Evolutionary conservation across 2,329 filamentous ascomycete species (phyloP).

Genomic region (Falciphora oryzae): DNA sequence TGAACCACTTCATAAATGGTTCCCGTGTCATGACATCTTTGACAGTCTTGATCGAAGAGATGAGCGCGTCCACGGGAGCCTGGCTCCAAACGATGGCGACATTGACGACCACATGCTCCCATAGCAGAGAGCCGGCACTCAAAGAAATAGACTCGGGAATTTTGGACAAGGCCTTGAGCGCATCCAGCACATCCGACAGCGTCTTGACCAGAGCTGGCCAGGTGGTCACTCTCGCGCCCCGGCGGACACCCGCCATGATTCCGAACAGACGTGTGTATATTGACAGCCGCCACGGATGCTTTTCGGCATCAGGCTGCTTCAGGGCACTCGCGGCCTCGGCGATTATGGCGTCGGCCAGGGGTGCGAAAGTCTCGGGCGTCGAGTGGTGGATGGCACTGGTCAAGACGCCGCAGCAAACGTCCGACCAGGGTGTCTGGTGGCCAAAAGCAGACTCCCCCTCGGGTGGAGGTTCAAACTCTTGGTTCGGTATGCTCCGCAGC

Average conservation of each 20-base stretch:
- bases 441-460: constrained; percentile 20
- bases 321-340: constrained; percentile 38
- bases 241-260: constrained; percentile 70
- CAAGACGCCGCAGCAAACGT: constrained; percentile 69
- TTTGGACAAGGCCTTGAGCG: constrained; percentile 44
- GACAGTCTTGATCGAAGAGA: constrained; percentile 62
- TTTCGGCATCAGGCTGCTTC: constrained; percentile 27
- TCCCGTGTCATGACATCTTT: constrained; percentile 60
- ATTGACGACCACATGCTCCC: constrained; percentile 52
- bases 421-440: constrained; percentile 46
- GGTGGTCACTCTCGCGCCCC: constrained; percentile 64
- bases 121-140: constrained; percentile 38
- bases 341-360: constrained; percentile 58
- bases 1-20: constrained; percentile 64
- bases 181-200: constrained; percentile 47
- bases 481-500: constrained; percentile 43
- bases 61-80: constrained; percentile 72
- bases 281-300: constrained; percentile 35
- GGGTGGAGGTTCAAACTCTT: constrained; percentile 37
- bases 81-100: constrained; percentile 64
- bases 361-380: constrained; percentile 64
- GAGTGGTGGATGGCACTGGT: constrained; percentile 81
- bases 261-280: constrained; percentile 58
- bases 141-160: constrained; percentile 28
- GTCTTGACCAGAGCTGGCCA: constrained; percentile 63